Evolutionary conservation across 2,329 filamentous ascomycete species (phyloP), one percentile per base, ranked within the genome.

Genomic region (Tolypocladium tundrense): DNA sequence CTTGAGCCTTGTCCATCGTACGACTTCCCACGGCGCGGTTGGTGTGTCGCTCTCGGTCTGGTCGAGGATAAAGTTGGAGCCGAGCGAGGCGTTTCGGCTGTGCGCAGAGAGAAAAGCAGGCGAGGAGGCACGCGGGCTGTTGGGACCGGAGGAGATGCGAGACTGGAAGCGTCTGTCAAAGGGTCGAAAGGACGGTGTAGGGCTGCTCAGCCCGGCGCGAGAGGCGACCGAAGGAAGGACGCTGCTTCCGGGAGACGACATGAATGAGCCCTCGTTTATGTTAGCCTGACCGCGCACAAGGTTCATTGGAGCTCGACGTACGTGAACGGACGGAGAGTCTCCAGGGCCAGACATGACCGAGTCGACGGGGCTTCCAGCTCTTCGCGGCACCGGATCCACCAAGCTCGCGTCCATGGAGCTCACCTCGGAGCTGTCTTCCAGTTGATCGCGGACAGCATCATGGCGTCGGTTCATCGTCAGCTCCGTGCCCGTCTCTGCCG

Each of bases 151-250:
- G 16, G 80, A 78, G 62, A 97, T 84, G 53, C 92, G 87, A 19
- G 93, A 93, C 69, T 95, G 91, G 73, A 99, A 99, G 58, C 94
- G 86, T 62, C 91, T 86, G 70, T 99, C 94, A 71, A 99, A 99
- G 5, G 94, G 93, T 67, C 93, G 86, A 66, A 97, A 88, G 19
- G 90, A 91, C 24, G 89, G 89, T 19, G 88, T 90, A 16, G 90
- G 87, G 64, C 88, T 91, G 62, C 75, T 75, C 43, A 88, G 73
- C 60, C 84, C 80, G 24, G 84, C 80, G 59, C 88, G 81, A 19
- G 87, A 87, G 63, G 84, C 85, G 59, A 87, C 78, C 41, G 87
- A 86, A 4, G 86, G 85, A 35, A 91, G 80, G 42, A 88, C 76
- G 66, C 88, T 91, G 72, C 90, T 91, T 42, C 85, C 83, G n/a